Base-by-base conservation (phyloP, 2,329 filamentous ascomycete genomes). In the Rhynchosporium agropyri region DNA sequence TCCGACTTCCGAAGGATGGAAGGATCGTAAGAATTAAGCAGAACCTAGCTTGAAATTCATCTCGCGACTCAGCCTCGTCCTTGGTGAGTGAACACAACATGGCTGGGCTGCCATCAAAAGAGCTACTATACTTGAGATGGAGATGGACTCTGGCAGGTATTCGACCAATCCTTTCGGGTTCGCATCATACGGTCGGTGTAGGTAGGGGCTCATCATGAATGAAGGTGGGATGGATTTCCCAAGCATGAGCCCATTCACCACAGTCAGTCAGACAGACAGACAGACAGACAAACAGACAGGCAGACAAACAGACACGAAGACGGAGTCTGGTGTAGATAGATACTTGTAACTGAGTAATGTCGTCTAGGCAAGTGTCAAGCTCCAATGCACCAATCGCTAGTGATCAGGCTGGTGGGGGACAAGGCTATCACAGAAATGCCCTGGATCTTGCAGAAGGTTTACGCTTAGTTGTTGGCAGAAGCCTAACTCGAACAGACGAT, bases 401-500 rank as follows among this genome's bases (percentile, higher is more conserved):
- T n/a, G 6, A 38, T 36, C 6, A 53, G 15, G 50, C 50, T 38
- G 36, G 26, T 53, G 31, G 36, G 26, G 31, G 48, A 50, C 33
- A 53, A 53, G 49, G 33, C 13, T 15, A 15, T 4, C 50, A 53
- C 13, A 31, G 50, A 26, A 7, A n/a, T 38, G 31, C 20, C 33
- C 33, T 7, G 38, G 50, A 38, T 53, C 49, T 26, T 40, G 33
- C 33, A 53, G 33, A 53, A 53, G 33, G 50, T 53, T 53, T 40
- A 33, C 50, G 50, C 50, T 53, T 53, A 3, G 49, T 20, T 38
- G 49, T 31, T 31, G 29, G 15, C 42, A 43, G 42, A 43, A 15
- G 20, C 26, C 3, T 3, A 38, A 15, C 15, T 38, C 10, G 50
- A 38, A n/a, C 20, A 38, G 50, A 38, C 13, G 46, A 28, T 9